Evolutionary conservation across 441 rosid species (phyloP), one percentile per base, ranked within the genome.

Genomic region (Gossypium lobatum): DNA sequence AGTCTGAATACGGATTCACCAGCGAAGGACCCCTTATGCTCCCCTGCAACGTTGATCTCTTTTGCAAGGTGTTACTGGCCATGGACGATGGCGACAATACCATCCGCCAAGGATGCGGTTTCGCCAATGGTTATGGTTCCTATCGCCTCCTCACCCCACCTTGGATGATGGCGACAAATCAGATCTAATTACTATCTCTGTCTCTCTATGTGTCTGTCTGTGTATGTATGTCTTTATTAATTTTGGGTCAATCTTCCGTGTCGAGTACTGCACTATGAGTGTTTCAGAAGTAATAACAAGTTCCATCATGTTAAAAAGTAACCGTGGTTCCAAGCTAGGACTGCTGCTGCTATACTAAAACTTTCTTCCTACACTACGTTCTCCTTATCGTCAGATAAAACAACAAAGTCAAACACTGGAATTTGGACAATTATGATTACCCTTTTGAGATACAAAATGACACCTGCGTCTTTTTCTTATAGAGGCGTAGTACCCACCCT

Each of bases 21-120:
- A 78, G 87, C 23, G 84, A 81, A 25, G 96, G 96, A 3, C 96
- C 96, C 13, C 78, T 91, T 31, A 80, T 78, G 7, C 89, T 91
- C 4, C 96, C 96, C 0, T 91, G 96, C 80, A 80, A 78, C 67
- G 91, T 88, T 1, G 91, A 85, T 4, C 42, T 74, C 45, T 91
- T 91, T 64, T 71, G 50, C 61, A 73, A 76, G 60, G 88, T 88
- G 45, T 75, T 90, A 8, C 17, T 74, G 76, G 93, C 82, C 1
- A 83, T 90, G 77, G 90, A 83, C 31, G 74, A 66, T 0, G 73
- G 73, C 13, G 63, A 74, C 10, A 69, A 60, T 7, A 16, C 2
- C 0, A 63, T 34, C 60, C 80, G 66, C 17, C 71, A 46, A 14
- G 86, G 87, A 6, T 80, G 88, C 59, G 75, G 85, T 1, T 74